Conservation (phyloP, 768 basidiomycete genomes). For the Austroboletus festivus region DNA sequence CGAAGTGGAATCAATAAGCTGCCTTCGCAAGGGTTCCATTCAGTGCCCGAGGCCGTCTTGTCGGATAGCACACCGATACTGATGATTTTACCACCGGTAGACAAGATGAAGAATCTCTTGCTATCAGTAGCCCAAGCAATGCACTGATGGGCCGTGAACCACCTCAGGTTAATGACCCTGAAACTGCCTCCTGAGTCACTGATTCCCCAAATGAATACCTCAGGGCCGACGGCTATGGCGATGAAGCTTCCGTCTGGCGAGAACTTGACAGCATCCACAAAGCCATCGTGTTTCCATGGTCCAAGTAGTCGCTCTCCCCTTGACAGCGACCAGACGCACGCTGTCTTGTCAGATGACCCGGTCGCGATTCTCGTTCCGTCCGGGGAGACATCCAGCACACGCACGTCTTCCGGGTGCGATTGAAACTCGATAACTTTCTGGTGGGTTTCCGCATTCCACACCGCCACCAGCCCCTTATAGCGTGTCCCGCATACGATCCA, state of each 20-base stretch:
- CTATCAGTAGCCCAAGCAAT: constrained; percentile 2
- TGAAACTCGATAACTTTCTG: no score
- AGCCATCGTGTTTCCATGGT: neutral
- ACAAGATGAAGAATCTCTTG: constrained; percentile 1
- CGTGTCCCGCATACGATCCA: no score
- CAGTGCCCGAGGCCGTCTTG: neutral
- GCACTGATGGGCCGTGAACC: neutral
- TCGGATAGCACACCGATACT: neutral
- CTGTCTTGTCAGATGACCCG: neutral
- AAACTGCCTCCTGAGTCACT: no score
- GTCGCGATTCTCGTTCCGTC: constrained; percentile 4
- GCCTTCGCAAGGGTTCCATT: constrained; percentile 1
- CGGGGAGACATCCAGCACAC: neutral
- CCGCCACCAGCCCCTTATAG: no score
- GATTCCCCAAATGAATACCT: neutral
- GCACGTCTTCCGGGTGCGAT: no score
- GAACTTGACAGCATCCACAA: constrained; percentile 1
- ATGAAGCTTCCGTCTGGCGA: constrained; percentile 8
- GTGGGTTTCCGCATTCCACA: no score
- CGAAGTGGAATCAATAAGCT: neutral
- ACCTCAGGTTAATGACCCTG: no score
- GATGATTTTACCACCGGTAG: neutral
- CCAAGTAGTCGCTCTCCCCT: neutral
- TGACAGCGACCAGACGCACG: constrained; percentile 7
- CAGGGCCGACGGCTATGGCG: neutral